Percentiles rank a stretch among this genome's conserved stretches.
These are phyloP conservation scores for Chamaenerion angustifolium DNA, from an alignment of 345 rosid species.

Conservation along the genomic window DNA sequence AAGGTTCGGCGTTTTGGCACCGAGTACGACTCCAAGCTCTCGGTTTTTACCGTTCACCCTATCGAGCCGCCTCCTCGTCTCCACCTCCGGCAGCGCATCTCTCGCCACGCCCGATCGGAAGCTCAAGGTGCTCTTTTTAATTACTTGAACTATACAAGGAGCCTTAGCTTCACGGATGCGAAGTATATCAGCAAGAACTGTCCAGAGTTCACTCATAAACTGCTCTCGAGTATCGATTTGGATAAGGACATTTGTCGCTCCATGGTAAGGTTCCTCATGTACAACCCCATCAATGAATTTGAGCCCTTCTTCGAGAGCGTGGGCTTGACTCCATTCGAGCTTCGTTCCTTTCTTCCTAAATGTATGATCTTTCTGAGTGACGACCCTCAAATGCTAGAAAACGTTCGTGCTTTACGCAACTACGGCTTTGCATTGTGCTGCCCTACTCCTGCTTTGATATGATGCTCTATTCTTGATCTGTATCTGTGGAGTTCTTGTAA, in stretches of 20 bases:
- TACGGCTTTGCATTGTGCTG: too few species aligned
- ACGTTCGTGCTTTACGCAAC: constrained; percentile 38
- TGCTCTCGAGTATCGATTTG: constrained; percentile 39
- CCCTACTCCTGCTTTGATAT: too few species aligned
- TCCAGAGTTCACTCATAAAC: constrained; percentile 30
- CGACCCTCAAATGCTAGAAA: too few species aligned
- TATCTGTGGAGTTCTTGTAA: too few species aligned
- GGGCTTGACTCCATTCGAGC: too few species aligned
- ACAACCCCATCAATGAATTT: constrained; percentile 70
- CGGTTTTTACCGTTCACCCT: background rate
- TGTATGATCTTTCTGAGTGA: too few species aligned
- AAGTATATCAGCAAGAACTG: constrained; percentile 80
- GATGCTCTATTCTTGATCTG: too few species aligned
- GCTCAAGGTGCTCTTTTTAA: constrained; percentile 58
- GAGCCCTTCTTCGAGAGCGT: too few species aligned
- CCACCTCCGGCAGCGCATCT: constrained; percentile 16
- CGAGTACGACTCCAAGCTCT: background rate
- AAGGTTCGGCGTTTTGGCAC: background rate
- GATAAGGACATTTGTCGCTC: constrained; percentile 31
- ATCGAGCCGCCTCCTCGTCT: constrained; percentile 11
- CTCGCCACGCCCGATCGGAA: constrained; percentile 28
- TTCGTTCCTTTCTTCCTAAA: too few species aligned
- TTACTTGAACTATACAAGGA: constrained; percentile 63
- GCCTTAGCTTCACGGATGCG: constrained; percentile 41
- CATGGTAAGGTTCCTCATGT: constrained; percentile 44